Evolutionary conservation across 2,329 filamentous ascomycete species (phyloP).

Genomic region (Gremmenia infestans): DNA sequence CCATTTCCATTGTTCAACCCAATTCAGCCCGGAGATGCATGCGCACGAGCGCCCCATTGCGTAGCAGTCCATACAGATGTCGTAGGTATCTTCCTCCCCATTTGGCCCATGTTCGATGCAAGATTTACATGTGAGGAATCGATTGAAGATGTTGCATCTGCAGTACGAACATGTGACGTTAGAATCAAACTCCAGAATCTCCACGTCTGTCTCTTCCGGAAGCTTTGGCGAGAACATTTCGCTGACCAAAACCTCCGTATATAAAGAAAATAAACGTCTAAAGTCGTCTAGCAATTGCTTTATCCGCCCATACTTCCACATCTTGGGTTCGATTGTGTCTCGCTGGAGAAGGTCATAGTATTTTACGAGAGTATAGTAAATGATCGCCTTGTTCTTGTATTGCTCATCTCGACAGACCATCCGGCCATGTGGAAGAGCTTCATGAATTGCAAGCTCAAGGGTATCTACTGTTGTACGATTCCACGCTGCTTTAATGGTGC

Average conservation of each 20-base stretch:
- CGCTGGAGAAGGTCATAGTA: conserved; percentile 62
- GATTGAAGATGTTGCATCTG: conserved; percentile 92
- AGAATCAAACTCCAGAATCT: conserved; percentile 78
- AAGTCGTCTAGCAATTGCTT: conserved; percentile 80
- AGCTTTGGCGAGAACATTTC: conserved; percentile 72
- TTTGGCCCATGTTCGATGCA: conserved; percentile 66
- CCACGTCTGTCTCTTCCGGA: conserved; percentile 61
- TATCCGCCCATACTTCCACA: conserved; percentile 39
- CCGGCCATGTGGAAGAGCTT: conserved; percentile 82
- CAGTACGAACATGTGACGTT: conserved; percentile 96
- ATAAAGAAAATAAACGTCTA: conserved; percentile 71
- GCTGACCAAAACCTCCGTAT: conserved; percentile 71
- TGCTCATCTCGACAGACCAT: conserved; percentile 96
- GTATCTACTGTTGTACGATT: conserved; percentile 93
- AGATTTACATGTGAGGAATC: conserved; percentile 85
- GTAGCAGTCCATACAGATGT: conserved; percentile 97
- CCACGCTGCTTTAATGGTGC: conserved; percentile 97
- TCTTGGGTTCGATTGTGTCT: conserved; percentile 41
- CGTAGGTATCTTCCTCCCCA: conserved; percentile 81
- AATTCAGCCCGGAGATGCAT: conserved; percentile 78
- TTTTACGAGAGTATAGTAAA: conserved; percentile 80
- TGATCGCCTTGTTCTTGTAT: conserved; percentile 96
- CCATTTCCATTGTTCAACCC: conserved; percentile 94
- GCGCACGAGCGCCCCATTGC: conserved; percentile 92
- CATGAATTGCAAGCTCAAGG: conserved; percentile 75